Percentiles rank a stretch among this genome's conserved stretches.
These are phyloP conservation scores for Nemania abortiva DNA, from an alignment of 2,329 filamentous ascomycete species.

Conservation along the genomic window DNA sequence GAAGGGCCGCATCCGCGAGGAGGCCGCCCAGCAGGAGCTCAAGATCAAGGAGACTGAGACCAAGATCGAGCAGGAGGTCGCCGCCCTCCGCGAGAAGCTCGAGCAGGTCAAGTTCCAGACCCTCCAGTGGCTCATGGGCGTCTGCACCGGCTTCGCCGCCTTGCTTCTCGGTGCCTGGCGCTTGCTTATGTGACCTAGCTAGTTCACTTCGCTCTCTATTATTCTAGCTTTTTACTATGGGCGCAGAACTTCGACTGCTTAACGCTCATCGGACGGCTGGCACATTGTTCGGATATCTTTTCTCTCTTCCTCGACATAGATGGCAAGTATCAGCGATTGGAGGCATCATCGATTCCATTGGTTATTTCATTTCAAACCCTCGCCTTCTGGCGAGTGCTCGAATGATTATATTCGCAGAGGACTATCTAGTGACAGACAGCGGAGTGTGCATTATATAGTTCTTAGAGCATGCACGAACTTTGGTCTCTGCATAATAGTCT, in stretches of 20 bases:
- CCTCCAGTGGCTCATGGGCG: constrained; percentile 96
- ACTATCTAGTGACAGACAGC: not conserved
- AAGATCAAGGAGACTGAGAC: constrained; percentile 99
- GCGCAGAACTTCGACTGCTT: not conserved
- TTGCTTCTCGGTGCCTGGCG: constrained; percentile 77
- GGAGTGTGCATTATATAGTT: constrained; percentile 1
- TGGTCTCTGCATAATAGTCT: not conserved
- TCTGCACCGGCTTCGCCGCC: constrained; percentile 75
- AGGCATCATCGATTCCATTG: not conserved
- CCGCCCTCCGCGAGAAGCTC: constrained; percentile 87
- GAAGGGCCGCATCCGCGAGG: constrained; percentile 95
- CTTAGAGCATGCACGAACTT: not conserved
- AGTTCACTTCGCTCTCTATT: not conserved
- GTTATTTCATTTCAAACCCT: constrained; percentile 21
- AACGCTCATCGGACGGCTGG: not conserved
- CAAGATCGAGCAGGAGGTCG: constrained; percentile 97
- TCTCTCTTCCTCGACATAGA: not conserved
- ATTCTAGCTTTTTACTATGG: not conserved
- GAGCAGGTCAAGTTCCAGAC: constrained; percentile 99
- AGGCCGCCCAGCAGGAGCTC: constrained; percentile 95
- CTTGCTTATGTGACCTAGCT: constrained; percentile 68
- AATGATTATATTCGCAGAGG: not conserved
- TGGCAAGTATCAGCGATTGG: constrained; percentile 1
- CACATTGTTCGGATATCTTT: constrained; percentile 23
- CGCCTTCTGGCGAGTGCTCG: not conserved